Base-by-base conservation (phyloP, 2,329 filamentous ascomycete species). In the Aspergillus pseudoterreus region DNA sequence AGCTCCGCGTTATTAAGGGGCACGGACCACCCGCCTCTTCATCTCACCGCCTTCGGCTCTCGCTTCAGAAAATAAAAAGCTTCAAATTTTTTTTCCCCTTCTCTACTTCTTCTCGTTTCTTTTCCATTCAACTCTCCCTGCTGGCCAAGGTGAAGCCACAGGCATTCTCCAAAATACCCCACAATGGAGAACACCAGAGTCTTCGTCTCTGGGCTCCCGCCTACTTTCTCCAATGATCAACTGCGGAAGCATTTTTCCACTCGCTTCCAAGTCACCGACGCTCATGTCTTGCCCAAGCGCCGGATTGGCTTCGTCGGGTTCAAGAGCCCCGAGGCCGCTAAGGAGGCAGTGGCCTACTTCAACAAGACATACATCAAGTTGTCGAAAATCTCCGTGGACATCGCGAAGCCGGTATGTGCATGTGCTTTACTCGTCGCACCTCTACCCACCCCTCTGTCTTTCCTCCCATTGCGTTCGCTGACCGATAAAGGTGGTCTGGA, bases 241-340 rank as follows among this genome's bases (percentile, higher is more conserved):
- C 88, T 97, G 68, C 85, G 84, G 68, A 91, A 89, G 68, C 92
- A 97, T 75, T 99, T 99, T 72, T 83, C 87, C 54, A 81, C 83
- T 62, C 86, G 86, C 56, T 83, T 83, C 56, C 78, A 87, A 57
- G 83, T 96, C 67, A 97, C 92, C 48, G 94, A 99, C 75, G 83
- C 91, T 63, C 95, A 95, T 80, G 82, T 96, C 68, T 89, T 97
- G 67, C 83, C 90, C 5, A 85, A 91, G 65, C 84, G 94, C 64
- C 84, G 92, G 61, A 96, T 99, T 72, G 94, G 92, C 62, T 99
- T 96, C 79, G 84, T 99, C 54, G 94, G 94, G 57, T 97, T 92
- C 79, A 92, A 89, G 74, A 88, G 83, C 47, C 77, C 87, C 12
- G 84, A 92, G 56, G 87, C 90, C 68, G 94, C 94, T 51, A 78